phyloP scores from a whole-genome alignment of 2,329 filamentous ascomycete genomes.

The Metarhizium robertsii region DNA sequence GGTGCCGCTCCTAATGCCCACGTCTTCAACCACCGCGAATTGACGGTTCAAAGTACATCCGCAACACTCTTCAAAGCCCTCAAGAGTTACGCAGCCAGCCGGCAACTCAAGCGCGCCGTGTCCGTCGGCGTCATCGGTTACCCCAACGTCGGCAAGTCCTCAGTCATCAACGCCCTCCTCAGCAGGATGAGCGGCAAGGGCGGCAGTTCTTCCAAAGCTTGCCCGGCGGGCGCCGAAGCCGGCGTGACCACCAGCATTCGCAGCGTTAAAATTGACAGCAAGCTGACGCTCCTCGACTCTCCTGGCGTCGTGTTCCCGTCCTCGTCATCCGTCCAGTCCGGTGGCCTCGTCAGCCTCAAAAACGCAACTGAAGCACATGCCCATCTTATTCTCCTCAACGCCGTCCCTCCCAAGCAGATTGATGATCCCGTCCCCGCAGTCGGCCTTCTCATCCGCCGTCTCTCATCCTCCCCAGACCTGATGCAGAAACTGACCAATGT shows the following conservation, averaged over 20 bases:
- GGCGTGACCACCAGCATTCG: conserved; percentile 85
- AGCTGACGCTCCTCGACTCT: conserved; percentile 86
- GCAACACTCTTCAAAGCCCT: conserved; percentile 78
- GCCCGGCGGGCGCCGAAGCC: conserved; percentile 83
- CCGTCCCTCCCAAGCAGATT: conserved; percentile 88
- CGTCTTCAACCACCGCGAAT: conserved; percentile 83
- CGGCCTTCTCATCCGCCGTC: conserved; percentile 68
- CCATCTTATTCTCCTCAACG: conserved; percentile 79
- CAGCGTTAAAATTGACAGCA: conserved; percentile 89
- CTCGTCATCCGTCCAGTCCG: conserved; percentile 30
- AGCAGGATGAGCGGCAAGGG: conserved; percentile 63
- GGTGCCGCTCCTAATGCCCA: conserved; percentile 75
- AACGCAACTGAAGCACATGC: conserved; percentile 66
- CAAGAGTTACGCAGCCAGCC: conserved; percentile 76
- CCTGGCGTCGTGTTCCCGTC: conserved; percentile 91
- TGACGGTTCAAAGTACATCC: conserved; percentile 80
- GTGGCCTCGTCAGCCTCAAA: conserved; percentile 41
- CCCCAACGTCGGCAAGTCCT: conserved; percentile 93
- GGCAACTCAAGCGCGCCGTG: conserved; percentile 79
- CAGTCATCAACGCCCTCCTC: conserved; percentile 87
- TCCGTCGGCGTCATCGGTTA: conserved; percentile 93
- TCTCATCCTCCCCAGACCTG: conserved; percentile 64
- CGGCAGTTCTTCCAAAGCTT: conserved; percentile 49
- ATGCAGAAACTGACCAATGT: conserved; percentile 71
- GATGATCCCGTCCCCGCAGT: conserved; percentile 87